Base-by-base conservation (phyloP, 2,329 filamentous ascomycete genomes). In the Tolypocladium ovalisporum region DNA sequence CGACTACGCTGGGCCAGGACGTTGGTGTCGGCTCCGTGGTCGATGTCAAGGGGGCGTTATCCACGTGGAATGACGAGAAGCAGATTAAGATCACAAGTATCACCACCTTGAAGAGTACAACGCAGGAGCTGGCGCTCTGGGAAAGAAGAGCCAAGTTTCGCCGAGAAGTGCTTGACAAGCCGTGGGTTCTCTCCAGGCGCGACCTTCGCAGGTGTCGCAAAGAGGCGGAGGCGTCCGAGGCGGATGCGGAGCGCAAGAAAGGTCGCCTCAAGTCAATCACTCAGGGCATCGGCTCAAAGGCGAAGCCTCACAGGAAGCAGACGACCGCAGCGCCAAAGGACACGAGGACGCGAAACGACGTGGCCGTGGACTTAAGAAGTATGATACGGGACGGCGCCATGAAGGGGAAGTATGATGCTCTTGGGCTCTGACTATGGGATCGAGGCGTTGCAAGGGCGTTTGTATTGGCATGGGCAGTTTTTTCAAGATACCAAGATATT, bases 81-180 rank as follows among this genome's bases (percentile, higher is more conserved):
- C 81, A 84, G 64, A 71, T 86, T 60, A 76, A 75, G 49, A 73
- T 83, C 27, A 73, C 79, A 52, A 82, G 79, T 63, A 69, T 82
- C 57, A 64, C 67, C n/a, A 62, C 73, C 0, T 57, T 87, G 4
- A 67, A 65, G 29, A 75, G 77, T 51, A 87, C 83, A 0, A 75
- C 77, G 52, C 74, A 80, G 37, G 85, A 88, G 66, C 72, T 86
- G 4, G 67, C 65, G 9, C 80, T 85, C 10, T 87, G 84, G 84
- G 74, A 78, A 62, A 82, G 82, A 69, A 72, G 77, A 51, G 61
- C 67, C 22, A 68, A 67, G 35, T 85, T 87, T 64, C 75, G 75
- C 39, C 65, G 64, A 37, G 74, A 80, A 4, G 72, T 83, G 7
- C 71, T 87, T 17, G 67, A 68, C 3, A 70, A 67, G 57, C 78